These are phyloP conservation scores for Plasmodium cynomolgi DNA, from an alignment of 169 alveolate species.

Conservation along the genomic window DNA sequence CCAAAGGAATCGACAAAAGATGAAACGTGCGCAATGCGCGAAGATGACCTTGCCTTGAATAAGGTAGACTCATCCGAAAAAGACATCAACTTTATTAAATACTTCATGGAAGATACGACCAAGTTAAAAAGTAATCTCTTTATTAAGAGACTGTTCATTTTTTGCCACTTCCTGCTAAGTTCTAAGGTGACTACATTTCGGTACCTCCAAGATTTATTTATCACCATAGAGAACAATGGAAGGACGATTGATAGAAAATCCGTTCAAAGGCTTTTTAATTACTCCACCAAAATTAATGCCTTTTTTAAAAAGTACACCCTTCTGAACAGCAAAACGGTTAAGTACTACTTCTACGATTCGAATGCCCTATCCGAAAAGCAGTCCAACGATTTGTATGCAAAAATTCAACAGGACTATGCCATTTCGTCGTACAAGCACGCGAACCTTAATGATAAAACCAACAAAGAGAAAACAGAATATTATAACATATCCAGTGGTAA, in stretches of 20 bases:
- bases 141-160: slow-evolving; percentile 59
- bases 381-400: slow-evolving; percentile 44
- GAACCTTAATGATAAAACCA: background rate
- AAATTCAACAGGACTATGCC: slow-evolving; percentile 38
- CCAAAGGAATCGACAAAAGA: background rate
- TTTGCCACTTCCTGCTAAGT: slow-evolving; percentile 56
- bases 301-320: slow-evolving; percentile 53
- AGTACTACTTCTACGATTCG: slow-evolving; percentile 68
- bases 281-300: slow-evolving; percentile 53
- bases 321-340: slow-evolving; percentile 27
- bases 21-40: background rate
- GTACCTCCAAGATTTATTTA: slow-evolving; percentile 57
- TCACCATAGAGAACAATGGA: slow-evolving; percentile 40
- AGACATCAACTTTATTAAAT: slow-evolving; percentile 39
- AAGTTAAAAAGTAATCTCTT: slow-evolving; percentile 70
- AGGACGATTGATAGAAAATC: slow-evolving; percentile 57
- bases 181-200: slow-evolving; percentile 68
- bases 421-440: slow-evolving; percentile 25
- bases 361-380: slow-evolving; percentile 38
- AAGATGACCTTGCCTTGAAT: background rate
- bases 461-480: slow-evolving; percentile 27
- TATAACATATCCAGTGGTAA: slow-evolving; percentile 7
- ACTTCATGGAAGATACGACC: slow-evolving; percentile 72
- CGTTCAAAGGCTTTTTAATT: slow-evolving; percentile 51
- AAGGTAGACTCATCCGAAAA: slow-evolving; percentile 16